Conservation (phyloP, 2,329 filamentous ascomycete species). For the Epichloe typhina region DNA sequence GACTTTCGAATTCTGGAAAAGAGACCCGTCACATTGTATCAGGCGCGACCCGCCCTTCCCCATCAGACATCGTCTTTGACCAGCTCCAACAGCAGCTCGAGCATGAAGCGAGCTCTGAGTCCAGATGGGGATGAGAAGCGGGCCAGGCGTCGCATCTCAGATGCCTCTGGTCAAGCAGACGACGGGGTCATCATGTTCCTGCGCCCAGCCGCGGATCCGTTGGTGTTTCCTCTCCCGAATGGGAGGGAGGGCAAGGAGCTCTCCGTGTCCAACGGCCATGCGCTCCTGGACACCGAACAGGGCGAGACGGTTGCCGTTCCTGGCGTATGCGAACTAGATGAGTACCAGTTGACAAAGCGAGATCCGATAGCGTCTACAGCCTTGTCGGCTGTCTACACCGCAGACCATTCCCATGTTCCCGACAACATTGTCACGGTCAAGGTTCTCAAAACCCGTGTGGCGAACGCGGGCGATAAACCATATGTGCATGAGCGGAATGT, state of each 20-base stretch:
- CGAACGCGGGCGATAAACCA: conserved; percentile 28
- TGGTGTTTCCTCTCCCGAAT: conserved; percentile 39
- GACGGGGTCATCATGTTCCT: conserved; percentile 41
- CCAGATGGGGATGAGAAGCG: conserved; percentile 30
- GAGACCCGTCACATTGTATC: conserved; percentile 30
- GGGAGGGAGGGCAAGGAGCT: conserved; percentile 34
- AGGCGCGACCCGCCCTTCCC: conserved; percentile 16
- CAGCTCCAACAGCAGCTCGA: conserved; percentile 25
- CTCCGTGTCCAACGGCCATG: conserved; percentile 30
- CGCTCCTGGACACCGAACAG: conserved; percentile 36
- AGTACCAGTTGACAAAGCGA: conserved; percentile 41
- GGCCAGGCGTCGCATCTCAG: conserved; percentile 29
- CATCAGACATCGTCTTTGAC: conserved; percentile 19
- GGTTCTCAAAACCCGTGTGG: conserved; percentile 40
- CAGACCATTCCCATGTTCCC: conserved; percentile 36
- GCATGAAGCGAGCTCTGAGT: conserved; percentile 36
- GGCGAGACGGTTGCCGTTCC: conserved; percentile 37
- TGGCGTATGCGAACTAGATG: conserved; percentile 36
- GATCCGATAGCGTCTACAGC: conserved; percentile 42
- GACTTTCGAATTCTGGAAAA: conserved; percentile 47
- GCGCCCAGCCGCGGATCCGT: conserved; percentile 33
- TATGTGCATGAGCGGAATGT: conserved; percentile 40
- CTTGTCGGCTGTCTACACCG: conserved; percentile 43
- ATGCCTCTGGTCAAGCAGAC: conserved; percentile 19
- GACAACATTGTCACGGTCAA: conserved; percentile 46